phyloP scores from a whole-genome alignment of 345 rosid species.

The Eucalyptus coolabah region DNA sequence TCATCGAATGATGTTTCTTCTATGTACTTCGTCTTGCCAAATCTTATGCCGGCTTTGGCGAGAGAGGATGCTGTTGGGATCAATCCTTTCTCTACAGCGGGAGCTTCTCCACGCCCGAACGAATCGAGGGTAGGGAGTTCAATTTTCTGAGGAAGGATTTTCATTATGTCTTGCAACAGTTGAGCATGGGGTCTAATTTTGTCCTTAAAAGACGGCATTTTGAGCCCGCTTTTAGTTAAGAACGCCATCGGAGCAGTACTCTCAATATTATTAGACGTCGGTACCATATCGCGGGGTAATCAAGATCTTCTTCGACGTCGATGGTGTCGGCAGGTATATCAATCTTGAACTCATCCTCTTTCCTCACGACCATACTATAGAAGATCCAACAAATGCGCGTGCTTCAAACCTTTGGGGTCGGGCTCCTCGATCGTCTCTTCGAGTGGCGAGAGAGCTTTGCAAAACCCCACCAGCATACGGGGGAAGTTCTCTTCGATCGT shows the following conservation, averaged over 20 bases:
- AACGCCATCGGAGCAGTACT: neutral
- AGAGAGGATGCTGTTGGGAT: neutral
- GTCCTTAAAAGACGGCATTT: neutral
- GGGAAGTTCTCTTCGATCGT: neutral
- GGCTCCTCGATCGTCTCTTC: neutral
- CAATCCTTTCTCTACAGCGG: neutral
- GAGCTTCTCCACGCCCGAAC: neutral
- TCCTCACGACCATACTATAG: neutral
- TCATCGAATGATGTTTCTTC: neutral
- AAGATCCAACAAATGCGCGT: neutral
- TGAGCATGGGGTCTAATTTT: neutral
- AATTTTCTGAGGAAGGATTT: neutral
- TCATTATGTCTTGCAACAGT: neutral
- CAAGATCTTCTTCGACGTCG: neutral
- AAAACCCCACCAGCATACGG: neutral
- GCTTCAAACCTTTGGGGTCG: neutral
- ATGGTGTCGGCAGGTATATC: neutral
- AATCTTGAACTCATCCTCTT: neutral
- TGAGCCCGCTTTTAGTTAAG: neutral
- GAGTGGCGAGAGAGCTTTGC: neutral
- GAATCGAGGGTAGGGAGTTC: neutral
- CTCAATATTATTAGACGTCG: no score
- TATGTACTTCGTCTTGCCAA: neutral
- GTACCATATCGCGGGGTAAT: neutral
- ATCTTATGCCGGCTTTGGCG: neutral